Percentiles rank a stretch among this genome's conserved stretches.
phyloP scores from a whole-genome alignment of 164 flowering plant species.

The Aristolochia californica region DNA sequence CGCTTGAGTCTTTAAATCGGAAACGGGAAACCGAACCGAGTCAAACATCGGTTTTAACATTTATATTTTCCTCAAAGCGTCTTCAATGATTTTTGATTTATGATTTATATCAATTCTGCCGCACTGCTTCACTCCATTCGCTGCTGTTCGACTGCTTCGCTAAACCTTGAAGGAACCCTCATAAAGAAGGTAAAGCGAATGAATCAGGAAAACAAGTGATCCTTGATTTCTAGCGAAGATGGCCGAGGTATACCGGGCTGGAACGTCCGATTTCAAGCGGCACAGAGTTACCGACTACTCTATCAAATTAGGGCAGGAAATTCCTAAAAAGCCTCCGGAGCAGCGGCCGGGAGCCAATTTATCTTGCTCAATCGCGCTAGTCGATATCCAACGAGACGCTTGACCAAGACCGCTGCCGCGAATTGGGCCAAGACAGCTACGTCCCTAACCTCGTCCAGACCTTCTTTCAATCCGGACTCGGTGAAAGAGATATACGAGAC shows the following conservation, averaged over 20 bases:
- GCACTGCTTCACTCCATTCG: too few relatives aligned
- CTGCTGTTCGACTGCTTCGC: too few relatives aligned
- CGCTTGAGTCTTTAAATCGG: too few relatives aligned
- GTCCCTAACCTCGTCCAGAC: conserved; percentile 9
- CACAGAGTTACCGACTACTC: conserved; percentile 94
- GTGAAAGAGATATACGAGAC: conserved; percentile 78
- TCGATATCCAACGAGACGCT: conserved; percentile 69
- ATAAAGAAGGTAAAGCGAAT: too few relatives aligned
- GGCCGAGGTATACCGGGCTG: conserved; percentile 81
- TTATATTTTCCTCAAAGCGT: too few relatives aligned
- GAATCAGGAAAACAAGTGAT: too few relatives aligned
- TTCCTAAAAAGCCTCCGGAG: conserved; percentile 28
- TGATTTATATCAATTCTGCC: too few relatives aligned
- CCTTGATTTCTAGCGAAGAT: conserved; percentile 13
- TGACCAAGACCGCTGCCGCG: conserved; percentile 65
- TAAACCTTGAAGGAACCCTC: too few relatives aligned
- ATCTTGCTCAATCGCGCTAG: conserved; percentile 60
- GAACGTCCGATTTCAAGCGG: conserved; percentile 74
- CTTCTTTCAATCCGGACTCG: conserved; percentile 42
- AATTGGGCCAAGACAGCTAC: conserved; percentile 57
- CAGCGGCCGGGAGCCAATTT: conserved; percentile 31
- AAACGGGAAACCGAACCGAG: too few relatives aligned
- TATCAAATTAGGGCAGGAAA: conserved; percentile 20
- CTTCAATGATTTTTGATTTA: too few relatives aligned
- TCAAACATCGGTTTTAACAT: too few relatives aligned